Percentiles rank a stretch among this genome's conserved stretches.
These are phyloP conservation scores for Pouteria campechiana DNA, from an alignment of 179 eudicot species.

Conservation along the genomic window DNA sequence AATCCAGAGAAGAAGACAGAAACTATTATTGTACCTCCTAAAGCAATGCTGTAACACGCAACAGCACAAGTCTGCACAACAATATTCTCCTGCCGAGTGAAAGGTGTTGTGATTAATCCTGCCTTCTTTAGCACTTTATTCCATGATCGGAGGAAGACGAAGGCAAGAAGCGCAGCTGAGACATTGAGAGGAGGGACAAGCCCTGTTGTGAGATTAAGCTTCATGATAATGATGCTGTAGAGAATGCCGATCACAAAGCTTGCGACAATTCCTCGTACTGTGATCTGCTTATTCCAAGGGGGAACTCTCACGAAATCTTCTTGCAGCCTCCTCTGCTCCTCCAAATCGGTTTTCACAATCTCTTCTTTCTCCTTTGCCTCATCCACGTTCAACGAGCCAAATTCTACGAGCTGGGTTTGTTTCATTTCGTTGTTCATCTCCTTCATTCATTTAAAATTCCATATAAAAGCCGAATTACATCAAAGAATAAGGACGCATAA, in stretches of 20 bases:
- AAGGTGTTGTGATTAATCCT: slow-evolving; percentile 45
- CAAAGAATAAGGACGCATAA: too few relatives aligned
- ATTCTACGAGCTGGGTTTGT: not conserved
- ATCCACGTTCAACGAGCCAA: not conserved
- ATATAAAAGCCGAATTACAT: too few relatives aligned
- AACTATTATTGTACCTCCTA: slow-evolving; percentile 81
- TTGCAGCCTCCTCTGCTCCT: not conserved
- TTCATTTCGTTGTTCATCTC: too few relatives aligned
- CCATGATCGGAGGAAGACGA: slow-evolving; percentile 51
- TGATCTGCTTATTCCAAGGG: slow-evolving; percentile 75
- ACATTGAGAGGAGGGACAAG: slow-evolving; percentile 76
- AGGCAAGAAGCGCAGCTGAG: slow-evolving; percentile 88
- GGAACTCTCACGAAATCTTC: slow-evolving; percentile 24
- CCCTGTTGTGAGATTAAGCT: slow-evolving; percentile 80
- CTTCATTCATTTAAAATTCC: too few relatives aligned
- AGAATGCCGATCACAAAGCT: slow-evolving; percentile 67
- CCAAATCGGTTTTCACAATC: slow-evolving; percentile 13
- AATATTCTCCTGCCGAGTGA: slow-evolving; percentile 82
- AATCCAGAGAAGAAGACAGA: too few relatives aligned
- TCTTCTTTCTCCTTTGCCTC: not conserved
- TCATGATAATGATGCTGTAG: slow-evolving; percentile 75
- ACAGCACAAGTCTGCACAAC: slow-evolving; percentile 91
- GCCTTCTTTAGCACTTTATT: slow-evolving; percentile 49
- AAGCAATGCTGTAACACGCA: slow-evolving; percentile 82
- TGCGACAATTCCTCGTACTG: slow-evolving; percentile 61